Evolutionary conservation across 768 basidiomycete species (phyloP), one percentile per base, ranked within the genome.

Genomic region (Rhodotorula toruloides): DNA sequence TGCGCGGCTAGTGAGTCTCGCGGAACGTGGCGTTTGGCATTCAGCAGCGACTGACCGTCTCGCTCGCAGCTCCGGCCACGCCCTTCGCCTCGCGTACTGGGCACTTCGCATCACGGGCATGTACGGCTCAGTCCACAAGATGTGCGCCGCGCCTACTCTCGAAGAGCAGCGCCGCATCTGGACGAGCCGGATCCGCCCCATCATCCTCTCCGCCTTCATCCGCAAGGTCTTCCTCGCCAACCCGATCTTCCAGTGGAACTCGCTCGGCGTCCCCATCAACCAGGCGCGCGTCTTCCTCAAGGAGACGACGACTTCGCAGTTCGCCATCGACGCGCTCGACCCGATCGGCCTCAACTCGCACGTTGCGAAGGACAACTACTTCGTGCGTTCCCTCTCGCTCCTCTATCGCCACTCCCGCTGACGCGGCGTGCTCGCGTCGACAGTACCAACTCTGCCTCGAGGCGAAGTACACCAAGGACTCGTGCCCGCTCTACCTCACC

Each of bases 191-290:
- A 73, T 89, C 21, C 79, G 83, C 58, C 87, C 85, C 1, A 83
- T 87, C 49, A 76, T 89, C 17, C 74, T 88, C 44, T 66, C 66
- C 83, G 84, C 74, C 79, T 81, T 84, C 31, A 83, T 88, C 55
- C 80, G 84, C 53, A 80, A 81, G 14, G 67, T 79, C 25, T 77
- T 87, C 60, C 79, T 81, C 74, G 82, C 79, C 50, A 82, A 81
- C 29, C 77, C 78, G 66, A 34, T 72, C 61, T 74, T 86, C 84
- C 76, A 86, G 68, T 90, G 88, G 88, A 87, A 87, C 72, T 87
- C 87, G 0, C 78, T 89, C 31, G 88, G 88, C 22, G 88, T 90
- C 8, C 87, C 88, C 7, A 77, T 81, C 68, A 86, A 86, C 72
- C 86, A 88, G 77, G 52, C 47, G 1, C 57, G 61, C 16, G 31